Conservation (phyloP, 2,329 filamentous ascomycete genomes). For the Monilinia laxa region DNA sequence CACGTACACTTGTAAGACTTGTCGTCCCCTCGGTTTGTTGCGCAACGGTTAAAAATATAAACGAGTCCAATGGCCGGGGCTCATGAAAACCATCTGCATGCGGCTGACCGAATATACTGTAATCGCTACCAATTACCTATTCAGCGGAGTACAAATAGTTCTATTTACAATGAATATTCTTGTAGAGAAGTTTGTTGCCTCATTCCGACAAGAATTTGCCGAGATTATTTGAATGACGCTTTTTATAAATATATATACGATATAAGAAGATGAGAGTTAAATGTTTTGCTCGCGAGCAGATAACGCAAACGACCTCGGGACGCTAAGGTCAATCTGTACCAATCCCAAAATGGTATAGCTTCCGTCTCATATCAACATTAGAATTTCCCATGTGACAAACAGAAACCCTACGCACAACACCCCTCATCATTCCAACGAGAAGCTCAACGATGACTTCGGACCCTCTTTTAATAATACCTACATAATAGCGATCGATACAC, state of each 20-base stretch:
- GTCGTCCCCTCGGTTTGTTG: neutral
- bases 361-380: neutral
- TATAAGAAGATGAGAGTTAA: too few relatives aligned
- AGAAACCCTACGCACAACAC: neutral
- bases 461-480: constrained; percentile 10
- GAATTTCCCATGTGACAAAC: constrained; percentile 18
- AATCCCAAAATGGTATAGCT: constrained; percentile 16
- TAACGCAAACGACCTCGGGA: neutral
- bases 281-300: neutral
- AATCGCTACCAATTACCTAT: neutral
- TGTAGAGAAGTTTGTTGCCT: too few relatives aligned
- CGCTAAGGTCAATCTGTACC: constrained; percentile 8
- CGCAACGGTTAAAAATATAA: neutral
- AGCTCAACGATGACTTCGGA: constrained; percentile 17
- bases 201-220: neutral
- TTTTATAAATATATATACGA: neutral
- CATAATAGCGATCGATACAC: constrained; percentile 14
- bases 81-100: neutral
- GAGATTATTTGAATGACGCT: neutral
- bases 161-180: neutral
- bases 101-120: neutral
- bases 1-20: too few relatives aligned
- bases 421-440: constrained; percentile 1
- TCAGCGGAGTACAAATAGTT: neutral
- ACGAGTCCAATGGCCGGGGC: neutral